phyloP scores from a whole-genome alignment of 306 rosid genomes.

The Hylodesmum podocarpum region DNA sequence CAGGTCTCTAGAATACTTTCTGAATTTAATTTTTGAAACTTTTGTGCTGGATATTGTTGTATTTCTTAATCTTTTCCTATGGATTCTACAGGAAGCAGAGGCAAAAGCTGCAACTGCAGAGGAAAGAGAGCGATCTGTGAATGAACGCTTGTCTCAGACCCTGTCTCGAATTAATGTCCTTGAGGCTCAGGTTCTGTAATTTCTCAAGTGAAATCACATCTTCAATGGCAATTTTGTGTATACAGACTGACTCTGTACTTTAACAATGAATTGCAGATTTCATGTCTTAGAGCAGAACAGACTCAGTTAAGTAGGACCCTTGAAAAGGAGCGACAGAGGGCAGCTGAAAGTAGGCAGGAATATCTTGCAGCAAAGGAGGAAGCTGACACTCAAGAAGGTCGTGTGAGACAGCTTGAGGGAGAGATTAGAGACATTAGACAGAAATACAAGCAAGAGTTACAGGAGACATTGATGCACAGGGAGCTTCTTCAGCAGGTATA shows the following conservation, averaged over 20 bases:
- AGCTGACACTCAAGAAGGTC: slow-evolving; percentile 97
- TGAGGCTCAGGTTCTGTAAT: slow-evolving; percentile 90
- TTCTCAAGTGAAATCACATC: slow-evolving; percentile 27
- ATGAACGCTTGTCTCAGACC: slow-evolving; percentile 94
- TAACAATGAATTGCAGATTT: slow-evolving; percentile 65
- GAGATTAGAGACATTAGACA: slow-evolving; percentile 72
- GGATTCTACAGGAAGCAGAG: slow-evolving; percentile 86
- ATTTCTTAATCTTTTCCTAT: slow-evolving; percentile 32
- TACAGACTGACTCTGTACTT: slow-evolving; percentile 30
- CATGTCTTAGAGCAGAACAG: slow-evolving; percentile 97
- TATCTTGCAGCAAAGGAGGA: slow-evolving; percentile 97
- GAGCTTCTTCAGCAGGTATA: slow-evolving; percentile 93
- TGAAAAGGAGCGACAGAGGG: slow-evolving; percentile 98
- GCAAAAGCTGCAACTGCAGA: slow-evolving; percentile 93
- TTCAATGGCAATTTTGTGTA: slow-evolving; percentile 10
- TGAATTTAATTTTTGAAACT: slow-evolving; percentile 19
- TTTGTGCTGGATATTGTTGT: neutral
- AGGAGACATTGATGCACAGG: slow-evolving; percentile 76
- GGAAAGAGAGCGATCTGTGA: slow-evolving; percentile 90
- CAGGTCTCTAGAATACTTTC: slow-evolving; percentile 59
- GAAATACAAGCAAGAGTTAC: slow-evolving; percentile 93
- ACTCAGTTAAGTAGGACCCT: slow-evolving; percentile 88
- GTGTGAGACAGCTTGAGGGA: slow-evolving; percentile 86
- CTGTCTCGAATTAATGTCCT: slow-evolving; percentile 96
- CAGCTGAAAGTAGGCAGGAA: slow-evolving; percentile 98